A percentile compares a stretch with the other conserved stretches of the same genome.
Conservation (phyloP, 352 stramenopile species). For the Phytophthora agathidicida region DNA sequence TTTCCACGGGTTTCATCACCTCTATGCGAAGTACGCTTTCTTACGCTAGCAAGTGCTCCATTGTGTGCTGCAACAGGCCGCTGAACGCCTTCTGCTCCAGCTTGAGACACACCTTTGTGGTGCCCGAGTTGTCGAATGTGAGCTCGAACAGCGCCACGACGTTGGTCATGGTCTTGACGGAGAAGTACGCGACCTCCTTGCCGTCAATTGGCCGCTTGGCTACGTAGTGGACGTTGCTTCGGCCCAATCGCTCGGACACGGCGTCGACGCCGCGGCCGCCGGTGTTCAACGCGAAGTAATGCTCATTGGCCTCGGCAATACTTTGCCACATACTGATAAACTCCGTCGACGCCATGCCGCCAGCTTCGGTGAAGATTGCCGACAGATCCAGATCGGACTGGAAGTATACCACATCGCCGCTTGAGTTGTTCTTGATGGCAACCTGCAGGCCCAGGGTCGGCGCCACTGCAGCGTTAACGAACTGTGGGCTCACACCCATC, state of each 20-base stretch:
- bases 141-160: constrained; percentile 94
- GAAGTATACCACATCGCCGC: constrained; percentile 96
- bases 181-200: constrained; percentile 97
- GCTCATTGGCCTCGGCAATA: constrained; percentile 95
- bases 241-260: constrained; percentile 87
- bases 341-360: constrained; percentile 89
- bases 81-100: constrained; percentile 93
- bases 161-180: constrained; percentile 93
- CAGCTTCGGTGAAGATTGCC: constrained; percentile 88
- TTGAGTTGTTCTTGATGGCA: constrained; percentile 97
- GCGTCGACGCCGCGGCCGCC: constrained; percentile 76
- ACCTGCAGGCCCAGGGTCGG: constrained; percentile 92
- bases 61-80: constrained; percentile 84
- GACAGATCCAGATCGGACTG: constrained; percentile 92
- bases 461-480: constrained; percentile 75
- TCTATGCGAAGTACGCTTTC: too few relatives aligned
- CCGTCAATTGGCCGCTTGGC: constrained; percentile 93
- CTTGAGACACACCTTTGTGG: constrained; percentile 95
- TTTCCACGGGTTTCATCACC: not conserved
- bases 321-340: constrained; percentile 97
- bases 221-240: constrained; percentile 94
- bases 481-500: constrained; percentile 82
- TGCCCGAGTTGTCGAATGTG: constrained; percentile 94
- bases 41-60: constrained; percentile 78
- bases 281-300: constrained; percentile 91